Conservation (phyloP, 2,329 filamentous ascomycete species). For the Claviceps lovelessii region DNA sequence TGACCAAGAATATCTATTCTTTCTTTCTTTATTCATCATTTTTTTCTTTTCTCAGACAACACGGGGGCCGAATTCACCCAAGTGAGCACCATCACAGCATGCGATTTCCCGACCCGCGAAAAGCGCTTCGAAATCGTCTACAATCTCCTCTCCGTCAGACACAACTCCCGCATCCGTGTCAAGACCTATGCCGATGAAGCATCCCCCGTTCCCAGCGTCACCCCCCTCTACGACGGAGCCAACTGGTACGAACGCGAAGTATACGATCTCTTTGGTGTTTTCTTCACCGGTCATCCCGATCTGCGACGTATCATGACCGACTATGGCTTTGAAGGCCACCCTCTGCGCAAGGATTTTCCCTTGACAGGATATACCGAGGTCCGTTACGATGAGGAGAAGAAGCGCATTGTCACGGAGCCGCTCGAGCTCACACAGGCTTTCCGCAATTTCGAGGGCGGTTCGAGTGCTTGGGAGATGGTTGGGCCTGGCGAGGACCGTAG, state of each 20-base stretch:
- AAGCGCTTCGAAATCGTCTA: conserved; percentile 97
- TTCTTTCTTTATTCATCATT: no score
- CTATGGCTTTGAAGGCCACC: conserved; percentile 97
- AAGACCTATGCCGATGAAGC: conserved; percentile 99
- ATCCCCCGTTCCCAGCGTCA: conserved; percentile 80
- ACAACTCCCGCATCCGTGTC: conserved; percentile 91
- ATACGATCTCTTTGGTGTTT: conserved; percentile 94
- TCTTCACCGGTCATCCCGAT: conserved; percentile 91
- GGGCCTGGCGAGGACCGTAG: conserved; percentile 59
- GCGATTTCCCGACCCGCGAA: conserved; percentile 89
- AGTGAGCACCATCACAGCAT: conserved; percentile 80
- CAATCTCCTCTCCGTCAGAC: conserved; percentile 87
- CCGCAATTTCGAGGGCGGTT: conserved; percentile 91
- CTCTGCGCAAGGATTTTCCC: conserved; percentile 93
- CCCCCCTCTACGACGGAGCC: conserved; percentile 76
- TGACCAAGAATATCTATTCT: background rate
- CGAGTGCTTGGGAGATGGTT: conserved; percentile 53
- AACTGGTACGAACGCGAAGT: conserved; percentile 99
- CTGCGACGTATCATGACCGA: conserved; percentile 97
- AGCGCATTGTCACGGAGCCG: conserved; percentile 95
- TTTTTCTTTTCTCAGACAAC: conserved; percentile 46
- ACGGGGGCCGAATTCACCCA: conserved; percentile 94
- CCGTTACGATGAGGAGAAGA: conserved; percentile 98
- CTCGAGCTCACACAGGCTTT: conserved; percentile 96
- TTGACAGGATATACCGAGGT: conserved; percentile 97